Percentiles rank a stretch among this genome's conserved stretches.
phyloP scores from a whole-genome alignment of 1,284 basidiomycete species.

The Heliocybe sulcata region DNA sequence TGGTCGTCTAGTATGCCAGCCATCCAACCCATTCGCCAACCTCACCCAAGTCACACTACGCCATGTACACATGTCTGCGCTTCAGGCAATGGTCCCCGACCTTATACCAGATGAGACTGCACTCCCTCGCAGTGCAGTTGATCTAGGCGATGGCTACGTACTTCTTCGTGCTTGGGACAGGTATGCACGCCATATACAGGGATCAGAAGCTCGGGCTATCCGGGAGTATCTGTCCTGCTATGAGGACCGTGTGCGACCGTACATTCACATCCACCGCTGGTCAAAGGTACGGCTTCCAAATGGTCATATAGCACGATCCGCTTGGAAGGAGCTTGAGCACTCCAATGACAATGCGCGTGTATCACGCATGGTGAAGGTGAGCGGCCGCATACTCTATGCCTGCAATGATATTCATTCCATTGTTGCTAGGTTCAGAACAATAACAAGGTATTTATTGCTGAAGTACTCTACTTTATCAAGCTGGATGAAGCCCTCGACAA shows the following conservation, averaged over 20 bases:
- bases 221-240: no score
- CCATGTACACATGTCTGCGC: constrained; percentile 13
- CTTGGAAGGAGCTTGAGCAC: constrained; percentile 13
- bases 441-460: no score
- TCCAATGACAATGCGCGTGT: constrained; percentile 14
- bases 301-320: constrained; percentile 11
- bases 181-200: background rate
- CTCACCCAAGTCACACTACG: constrained; percentile 12
- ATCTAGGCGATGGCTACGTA: constrained; percentile 11
- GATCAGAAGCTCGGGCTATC: constrained; percentile 1
- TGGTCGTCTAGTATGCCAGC: constrained; percentile 15
- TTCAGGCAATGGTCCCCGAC: constrained; percentile 13
- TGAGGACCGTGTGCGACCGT: background rate
- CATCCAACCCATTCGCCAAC: constrained; percentile 15
- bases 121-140: constrained; percentile 3
- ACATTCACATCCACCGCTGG: constrained; percentile 7
- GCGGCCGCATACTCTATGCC: no score
- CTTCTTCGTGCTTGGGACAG: constrained; percentile 7
- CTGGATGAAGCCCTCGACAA: no score
- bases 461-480: no score
- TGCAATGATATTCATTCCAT: background rate
- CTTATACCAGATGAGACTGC: background rate
- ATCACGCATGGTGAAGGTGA: no score
- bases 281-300: constrained; percentile 9
- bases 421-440: no score